Percentiles rank a stretch among this genome's conserved stretches.
phyloP scores from a whole-genome alignment of 2,329 filamentous ascomycete species.

The Trichoderma hamatum region DNA sequence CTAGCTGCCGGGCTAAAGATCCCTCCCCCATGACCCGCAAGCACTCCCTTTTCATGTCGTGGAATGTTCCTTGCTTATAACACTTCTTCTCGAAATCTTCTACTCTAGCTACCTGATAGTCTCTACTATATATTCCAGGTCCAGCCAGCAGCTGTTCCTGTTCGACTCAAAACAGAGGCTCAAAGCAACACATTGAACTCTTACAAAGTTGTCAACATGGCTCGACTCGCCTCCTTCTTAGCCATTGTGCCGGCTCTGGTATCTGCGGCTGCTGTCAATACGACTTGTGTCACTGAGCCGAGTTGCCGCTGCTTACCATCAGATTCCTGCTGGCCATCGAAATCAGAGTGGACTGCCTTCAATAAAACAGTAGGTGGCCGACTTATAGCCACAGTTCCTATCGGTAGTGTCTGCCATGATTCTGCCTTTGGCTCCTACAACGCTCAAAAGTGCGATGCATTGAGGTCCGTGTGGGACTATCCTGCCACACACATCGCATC shows the following conservation, averaged over 20 bases:
- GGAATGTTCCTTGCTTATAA: background rate
- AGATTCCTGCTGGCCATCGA: slow-evolving; percentile 57
- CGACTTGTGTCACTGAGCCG: background rate
- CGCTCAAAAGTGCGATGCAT: slow-evolving; percentile 42
- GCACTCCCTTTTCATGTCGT: background rate
- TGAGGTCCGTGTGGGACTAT: slow-evolving; percentile 10
- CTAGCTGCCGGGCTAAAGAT: background rate
- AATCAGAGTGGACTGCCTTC: slow-evolving; percentile 50
- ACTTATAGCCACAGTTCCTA: slow-evolving; percentile 54
- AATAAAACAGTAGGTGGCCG: slow-evolving; percentile 56
- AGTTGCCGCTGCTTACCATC: slow-evolving; percentile 48
- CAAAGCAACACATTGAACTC: background rate
- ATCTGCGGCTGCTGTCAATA: background rate
- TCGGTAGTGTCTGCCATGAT: slow-evolving; percentile 55
- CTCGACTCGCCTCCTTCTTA: background rate
- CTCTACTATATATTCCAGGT: background rate
- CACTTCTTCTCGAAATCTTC: background rate
- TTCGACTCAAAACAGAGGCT: no score
- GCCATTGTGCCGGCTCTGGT: background rate
- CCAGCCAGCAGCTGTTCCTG: background rate
- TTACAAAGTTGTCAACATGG: background rate
- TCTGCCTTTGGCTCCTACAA: slow-evolving; percentile 43
- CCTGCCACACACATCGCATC: slow-evolving; percentile 4
- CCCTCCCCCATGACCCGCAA: background rate
- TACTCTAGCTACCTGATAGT: background rate